Evolutionary conservation across 2,329 filamentous ascomycete species (phyloP).

Genomic region (Pseudocercospora cruenta): DNA sequence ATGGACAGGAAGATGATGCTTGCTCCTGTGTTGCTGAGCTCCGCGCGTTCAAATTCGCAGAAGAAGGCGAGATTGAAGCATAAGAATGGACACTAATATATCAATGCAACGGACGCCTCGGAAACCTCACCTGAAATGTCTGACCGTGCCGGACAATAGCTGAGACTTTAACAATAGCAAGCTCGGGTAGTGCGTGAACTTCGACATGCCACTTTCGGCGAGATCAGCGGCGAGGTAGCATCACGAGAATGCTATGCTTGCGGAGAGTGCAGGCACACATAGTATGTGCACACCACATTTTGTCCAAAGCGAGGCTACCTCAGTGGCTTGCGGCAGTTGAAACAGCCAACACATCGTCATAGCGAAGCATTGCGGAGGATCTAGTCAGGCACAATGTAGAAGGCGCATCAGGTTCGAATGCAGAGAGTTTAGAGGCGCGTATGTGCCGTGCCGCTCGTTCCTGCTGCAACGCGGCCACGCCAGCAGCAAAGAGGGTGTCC

Average conservation of each 20-base stretch:
- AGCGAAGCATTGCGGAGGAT: slow-evolving; percentile 1
- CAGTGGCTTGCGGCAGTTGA: not conserved
- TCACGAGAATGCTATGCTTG: slow-evolving; percentile 1
- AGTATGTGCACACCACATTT: not conserved
- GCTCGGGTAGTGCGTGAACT: slow-evolving; percentile 1
- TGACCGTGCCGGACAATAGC: not conserved
- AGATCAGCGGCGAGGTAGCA: slow-evolving; percentile 1
- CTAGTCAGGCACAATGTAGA: not conserved
- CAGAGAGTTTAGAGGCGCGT: not conserved
- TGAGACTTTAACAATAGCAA: slow-evolving; percentile 7
- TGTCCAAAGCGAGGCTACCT: not conserved
- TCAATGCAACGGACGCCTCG: not conserved
- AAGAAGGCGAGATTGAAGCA: not conserved
- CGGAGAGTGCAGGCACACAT: not conserved
- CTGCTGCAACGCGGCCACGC: not conserved
- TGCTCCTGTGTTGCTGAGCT: not conserved
- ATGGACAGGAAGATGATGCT: not conserved
- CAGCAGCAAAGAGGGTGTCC: not conserved
- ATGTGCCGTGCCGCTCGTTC: slow-evolving; percentile 3
- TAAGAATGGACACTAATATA: not conserved
- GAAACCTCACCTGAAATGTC: not conserved
- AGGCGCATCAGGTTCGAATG: not conserved
- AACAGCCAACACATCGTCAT: not conserved
- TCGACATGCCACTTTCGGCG: slow-evolving; percentile 5
- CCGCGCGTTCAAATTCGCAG: not conserved